phyloP scores from a whole-genome alignment of 2,329 filamentous ascomycete genomes.

The Colletotrichum tanaceti region DNA sequence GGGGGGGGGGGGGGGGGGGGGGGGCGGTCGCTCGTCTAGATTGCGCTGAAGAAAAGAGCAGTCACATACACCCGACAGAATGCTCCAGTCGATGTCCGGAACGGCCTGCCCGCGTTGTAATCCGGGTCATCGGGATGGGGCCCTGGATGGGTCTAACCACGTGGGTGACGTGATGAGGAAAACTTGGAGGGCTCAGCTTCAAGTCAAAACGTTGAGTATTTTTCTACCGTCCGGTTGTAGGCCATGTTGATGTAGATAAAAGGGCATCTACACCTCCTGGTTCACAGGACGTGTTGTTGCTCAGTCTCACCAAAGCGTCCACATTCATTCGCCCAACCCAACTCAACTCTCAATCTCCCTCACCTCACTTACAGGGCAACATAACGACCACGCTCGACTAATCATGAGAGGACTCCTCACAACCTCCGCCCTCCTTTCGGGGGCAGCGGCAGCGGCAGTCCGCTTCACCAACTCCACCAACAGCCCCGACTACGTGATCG shows the following conservation, averaged over 20 bases:
- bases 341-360: not conserved
- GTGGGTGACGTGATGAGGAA: constrained; percentile 10
- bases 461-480: constrained; percentile 11
- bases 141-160: not conserved
- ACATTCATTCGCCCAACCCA: too few species aligned
- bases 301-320: not conserved
- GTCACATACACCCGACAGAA: not conserved
- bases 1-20: too few species aligned
- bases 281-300: accelerated
- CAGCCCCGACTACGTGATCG: constrained; percentile 52
- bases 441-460: constrained; percentile 14
- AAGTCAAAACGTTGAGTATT: not conserved
- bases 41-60: not conserved
- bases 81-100: not conserved
- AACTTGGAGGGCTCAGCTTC: not conserved
- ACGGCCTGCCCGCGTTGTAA: not conserved
- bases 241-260: not conserved
- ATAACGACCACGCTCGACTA: not conserved
- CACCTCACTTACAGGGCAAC: too few species aligned
- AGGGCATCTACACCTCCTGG: not conserved
- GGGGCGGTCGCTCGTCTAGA: not conserved
- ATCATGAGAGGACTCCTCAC: constrained; percentile 15
- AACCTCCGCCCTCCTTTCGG: constrained; percentile 10
- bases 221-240: not conserved
- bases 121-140: not conserved